Percentiles rank a stretch among this genome's conserved stretches.
Evolutionary conservation across 495 filamentous ascomycete genomes (phyloP).

Genomic region (Penicillium angulare): DNA sequence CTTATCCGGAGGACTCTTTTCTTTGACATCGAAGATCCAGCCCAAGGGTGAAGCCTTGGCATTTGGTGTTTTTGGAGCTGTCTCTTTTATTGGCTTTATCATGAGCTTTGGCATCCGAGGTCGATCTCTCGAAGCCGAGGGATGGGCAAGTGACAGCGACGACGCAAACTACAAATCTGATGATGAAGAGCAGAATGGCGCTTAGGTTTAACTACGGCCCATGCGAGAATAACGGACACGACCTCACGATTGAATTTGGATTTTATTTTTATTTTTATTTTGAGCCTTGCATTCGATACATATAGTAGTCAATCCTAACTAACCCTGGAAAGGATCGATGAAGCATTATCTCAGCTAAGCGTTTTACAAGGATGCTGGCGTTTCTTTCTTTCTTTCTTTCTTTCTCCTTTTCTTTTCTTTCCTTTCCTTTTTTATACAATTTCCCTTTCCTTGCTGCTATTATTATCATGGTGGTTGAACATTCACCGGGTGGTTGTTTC

Average conservation of each 20-base stretch:
- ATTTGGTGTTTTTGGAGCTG: constrained; percentile 79
- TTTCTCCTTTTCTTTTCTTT: no score
- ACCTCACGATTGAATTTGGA: constrained; percentile 11
- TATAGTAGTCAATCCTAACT: neutral
- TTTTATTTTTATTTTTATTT: constrained; percentile 1
- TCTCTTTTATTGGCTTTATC: constrained; percentile 73
- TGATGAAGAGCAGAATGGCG: constrained; percentile 36
- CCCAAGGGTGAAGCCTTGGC: constrained; percentile 82
- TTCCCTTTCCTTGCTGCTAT: no score
- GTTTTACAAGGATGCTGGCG: no score
- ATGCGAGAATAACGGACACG: constrained; percentile 4
- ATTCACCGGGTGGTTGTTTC: no score
- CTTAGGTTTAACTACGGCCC: neutral
- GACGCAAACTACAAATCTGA: constrained; percentile 49
- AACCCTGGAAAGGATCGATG: neutral
- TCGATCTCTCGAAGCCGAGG: constrained; percentile 58
- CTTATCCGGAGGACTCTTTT: constrained; percentile 80
- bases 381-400: no score
- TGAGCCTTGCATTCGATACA: constrained; percentile 17
- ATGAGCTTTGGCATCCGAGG: constrained; percentile 70
- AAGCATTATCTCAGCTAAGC: neutral
- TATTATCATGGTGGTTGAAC: no score
- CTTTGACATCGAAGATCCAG: constrained; percentile 61
- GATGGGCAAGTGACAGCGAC: constrained; percentile 55
- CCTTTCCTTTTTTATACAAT: no score